Evolutionary conservation across 2,329 filamentous ascomycete species (phyloP), one percentile per base, ranked within the genome.

Genomic region (Colletotrichum tropicicola): DNA sequence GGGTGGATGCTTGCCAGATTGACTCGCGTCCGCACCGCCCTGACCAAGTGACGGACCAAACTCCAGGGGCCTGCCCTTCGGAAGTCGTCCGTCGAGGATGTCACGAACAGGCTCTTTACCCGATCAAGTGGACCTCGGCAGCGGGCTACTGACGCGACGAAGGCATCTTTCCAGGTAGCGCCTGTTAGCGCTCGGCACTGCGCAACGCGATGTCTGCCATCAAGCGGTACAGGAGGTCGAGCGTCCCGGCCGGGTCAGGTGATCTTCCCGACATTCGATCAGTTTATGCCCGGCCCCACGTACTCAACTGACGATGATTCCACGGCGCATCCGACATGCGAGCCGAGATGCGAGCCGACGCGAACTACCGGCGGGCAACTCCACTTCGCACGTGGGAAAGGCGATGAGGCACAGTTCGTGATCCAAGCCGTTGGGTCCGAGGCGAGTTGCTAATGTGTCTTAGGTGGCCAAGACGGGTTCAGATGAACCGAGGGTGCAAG

Each of bases 331-430:
- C 60, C 60, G 55, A 64, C 30, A 64, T 59, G 60, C 60, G 60
- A 64, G 30, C 60, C 60, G 60, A 60, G 23, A 64, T 15, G 60
- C 60, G 60, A 64, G 30, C 60, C 60, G 60, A 64, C 47, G 60
- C 48, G 39, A 48, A 52, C 45, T 41, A 13, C 39, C 44, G 19
- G 25, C 4, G 25, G 19, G 19, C 8, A 30, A 27, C 15, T 54
- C 60, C 60, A 59, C 60, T 28, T 3, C 48, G 12, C 60, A 64
- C 60, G 60, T 64, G 55, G 55, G 23, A 45, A 47, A 35, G 12
- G 19, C 45, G 45, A 51, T 35, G 32, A 35, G 6, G 32, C 12
- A 5, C n/a, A 15, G 32, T 35, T 35, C 12, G n/a, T 35, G 32
- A 35, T 15, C 32, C 32, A 15, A 35, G 32, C n/a, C 10, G 13